A percentile compares a stretch with the other conserved stretches of the same genome.
Evolutionary conservation across 192 early-diverging fungal species (phyloP).

Genomic region (Diversispora epigaea): DNA sequence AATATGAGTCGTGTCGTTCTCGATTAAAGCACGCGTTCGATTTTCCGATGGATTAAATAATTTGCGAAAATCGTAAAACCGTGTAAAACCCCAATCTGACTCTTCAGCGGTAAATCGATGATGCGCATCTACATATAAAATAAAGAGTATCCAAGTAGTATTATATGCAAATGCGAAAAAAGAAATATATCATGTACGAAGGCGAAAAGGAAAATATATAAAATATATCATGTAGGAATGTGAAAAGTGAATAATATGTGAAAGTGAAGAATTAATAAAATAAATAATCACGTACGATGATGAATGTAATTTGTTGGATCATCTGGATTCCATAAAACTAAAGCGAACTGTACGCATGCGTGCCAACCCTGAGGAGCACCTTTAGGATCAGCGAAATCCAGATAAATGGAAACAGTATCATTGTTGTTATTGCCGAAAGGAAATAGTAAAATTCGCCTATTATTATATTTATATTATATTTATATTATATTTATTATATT

Average conservation of each 20-base stretch:
- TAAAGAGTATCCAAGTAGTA: background rate
- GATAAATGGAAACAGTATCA: slow-evolving; percentile 78
- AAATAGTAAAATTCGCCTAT: slow-evolving; percentile 86
- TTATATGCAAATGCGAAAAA: background rate
- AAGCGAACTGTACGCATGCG: slow-evolving; percentile 77
- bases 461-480: background rate
- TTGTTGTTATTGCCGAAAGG: slow-evolving; percentile 77
- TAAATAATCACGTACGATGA: slow-evolving; percentile 47
- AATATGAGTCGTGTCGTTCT: slow-evolving; percentile 65
- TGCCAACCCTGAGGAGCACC: slow-evolving; percentile 66
- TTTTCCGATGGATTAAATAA: slow-evolving; percentile 43
- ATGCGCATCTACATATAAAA: slow-evolving; percentile 51
- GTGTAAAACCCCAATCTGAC: slow-evolving; percentile 95
- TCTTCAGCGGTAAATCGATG: slow-evolving; percentile 84
- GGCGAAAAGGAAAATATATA: background rate
- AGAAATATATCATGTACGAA: background rate
- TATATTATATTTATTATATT: background rate
- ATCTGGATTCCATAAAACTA: slow-evolving; percentile 71
- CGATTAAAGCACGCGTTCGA: slow-evolving; percentile 57
- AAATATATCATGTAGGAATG: too few species aligned
- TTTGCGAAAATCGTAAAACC: slow-evolving; percentile 59
- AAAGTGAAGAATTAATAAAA: too few species aligned
- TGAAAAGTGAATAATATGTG: too few species aligned
- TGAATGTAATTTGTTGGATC: slow-evolving; percentile 57
- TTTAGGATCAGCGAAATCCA: slow-evolving; percentile 79